phyloP scores from a whole-genome alignment of 1,284 basidiomycete genomes.

The Rhizoctonia solani region DNA sequence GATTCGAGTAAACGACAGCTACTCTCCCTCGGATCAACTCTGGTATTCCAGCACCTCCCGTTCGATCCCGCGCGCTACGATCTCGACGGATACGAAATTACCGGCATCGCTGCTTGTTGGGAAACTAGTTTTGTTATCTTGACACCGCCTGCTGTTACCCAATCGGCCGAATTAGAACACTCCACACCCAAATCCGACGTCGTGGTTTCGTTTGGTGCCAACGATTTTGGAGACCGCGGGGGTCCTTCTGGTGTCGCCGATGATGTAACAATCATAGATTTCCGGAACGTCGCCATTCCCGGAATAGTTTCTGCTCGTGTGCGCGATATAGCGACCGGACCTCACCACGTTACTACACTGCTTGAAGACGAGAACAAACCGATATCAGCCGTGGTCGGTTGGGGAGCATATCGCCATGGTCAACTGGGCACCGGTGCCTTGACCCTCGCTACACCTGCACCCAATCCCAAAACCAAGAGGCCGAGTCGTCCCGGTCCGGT shows the following conservation, averaged over 20 bases:
- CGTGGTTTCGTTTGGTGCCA: slow-evolving; percentile 76
- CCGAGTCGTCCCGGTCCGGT: neutral
- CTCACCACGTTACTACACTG: slow-evolving; percentile 67
- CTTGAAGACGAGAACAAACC: slow-evolving; percentile 42
- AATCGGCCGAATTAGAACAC: too few species aligned
- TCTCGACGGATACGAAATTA: neutral
- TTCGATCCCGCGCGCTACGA: neutral
- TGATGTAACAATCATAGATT: slow-evolving; percentile 36
- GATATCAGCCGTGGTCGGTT: slow-evolving; percentile 61
- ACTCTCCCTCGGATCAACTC: neutral
- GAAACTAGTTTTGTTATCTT: slow-evolving; percentile 78
- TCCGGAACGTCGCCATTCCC: slow-evolving; percentile 38
- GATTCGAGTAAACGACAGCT: slow-evolving; percentile 47
- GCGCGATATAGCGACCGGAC: slow-evolving; percentile 59
- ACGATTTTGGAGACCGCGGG: slow-evolving; percentile 83
- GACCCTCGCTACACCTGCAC: slow-evolving; percentile 39
- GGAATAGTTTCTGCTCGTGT: slow-evolving; percentile 38
- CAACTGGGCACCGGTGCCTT: slow-evolving; percentile 61
- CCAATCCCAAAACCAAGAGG: slow-evolving; percentile 36
- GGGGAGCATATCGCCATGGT: slow-evolving; percentile 82
- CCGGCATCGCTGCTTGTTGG: slow-evolving; percentile 68
- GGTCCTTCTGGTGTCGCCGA: slow-evolving; percentile 46
- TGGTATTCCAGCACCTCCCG: slow-evolving; percentile 5
- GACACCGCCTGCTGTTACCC: slow-evolving; percentile 43
- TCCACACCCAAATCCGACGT: slow-evolving; percentile 54